Conservation (phyloP, 2,329 filamentous ascomycete species). For the Ceratocystis huliohia region DNA sequence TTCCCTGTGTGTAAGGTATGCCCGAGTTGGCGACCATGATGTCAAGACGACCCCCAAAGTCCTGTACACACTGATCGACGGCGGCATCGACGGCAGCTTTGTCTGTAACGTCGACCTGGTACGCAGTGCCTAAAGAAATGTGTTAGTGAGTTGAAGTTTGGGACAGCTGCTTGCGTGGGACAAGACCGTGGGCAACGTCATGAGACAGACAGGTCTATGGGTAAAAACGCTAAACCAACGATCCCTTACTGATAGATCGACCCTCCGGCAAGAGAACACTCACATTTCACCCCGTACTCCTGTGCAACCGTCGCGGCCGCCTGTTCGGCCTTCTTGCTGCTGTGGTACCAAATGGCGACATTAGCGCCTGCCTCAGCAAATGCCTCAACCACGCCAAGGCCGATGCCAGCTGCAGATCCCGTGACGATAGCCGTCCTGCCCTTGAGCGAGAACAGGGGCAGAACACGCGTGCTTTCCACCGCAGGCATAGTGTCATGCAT, state of each 20-base stretch:
- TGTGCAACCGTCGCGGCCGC: constrained; percentile 24
- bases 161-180: neutral
- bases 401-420: constrained; percentile 24
- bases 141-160: neutral
- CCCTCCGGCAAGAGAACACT: constrained; percentile 25
- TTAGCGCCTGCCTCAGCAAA: constrained; percentile 28
- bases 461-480: constrained; percentile 38
- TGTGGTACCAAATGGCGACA: constrained; percentile 29
- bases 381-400: constrained; percentile 26
- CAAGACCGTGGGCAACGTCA: neutral
- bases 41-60: constrained; percentile 31
- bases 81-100: constrained; percentile 46
- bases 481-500: constrained; percentile 42
- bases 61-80: constrained; percentile 33
- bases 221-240: neutral
- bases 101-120: constrained; percentile 41
- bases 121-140: constrained; percentile 42
- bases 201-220: neutral
- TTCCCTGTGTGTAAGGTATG: constrained; percentile 54
- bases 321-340: constrained; percentile 24
- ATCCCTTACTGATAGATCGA: neutral
- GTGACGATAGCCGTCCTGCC: constrained; percentile 29
- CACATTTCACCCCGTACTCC: constrained; percentile 48
- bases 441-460: constrained; percentile 56
- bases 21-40: constrained; percentile 48